Evolutionary conservation across 495 filamentous ascomycete genomes (phyloP).

Genomic region (Eremomyces bilateralis): DNA sequence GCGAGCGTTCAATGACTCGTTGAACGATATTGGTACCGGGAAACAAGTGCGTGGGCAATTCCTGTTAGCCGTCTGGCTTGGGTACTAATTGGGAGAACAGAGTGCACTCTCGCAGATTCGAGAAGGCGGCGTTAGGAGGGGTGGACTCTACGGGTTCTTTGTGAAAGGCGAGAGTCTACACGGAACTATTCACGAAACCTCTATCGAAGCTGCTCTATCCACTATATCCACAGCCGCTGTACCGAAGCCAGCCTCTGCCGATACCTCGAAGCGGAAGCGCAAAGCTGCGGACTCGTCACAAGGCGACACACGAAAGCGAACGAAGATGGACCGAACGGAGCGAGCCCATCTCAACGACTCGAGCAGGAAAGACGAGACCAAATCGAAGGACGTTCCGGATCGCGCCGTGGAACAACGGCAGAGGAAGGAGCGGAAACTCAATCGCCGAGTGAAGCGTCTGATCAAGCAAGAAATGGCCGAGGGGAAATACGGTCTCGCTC

Average conservation of each 20-base stretch:
- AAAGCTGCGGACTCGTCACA: background rate
- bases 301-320: no score
- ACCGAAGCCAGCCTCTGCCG: background rate
- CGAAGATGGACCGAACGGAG: no score
- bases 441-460: no score
- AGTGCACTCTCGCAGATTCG: constrained; percentile 1
- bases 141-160: constrained; percentile 62
- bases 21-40: constrained; percentile 19
- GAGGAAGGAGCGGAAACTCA: no score
- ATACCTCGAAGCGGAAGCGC: background rate
- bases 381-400: no score
- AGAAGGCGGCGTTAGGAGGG: constrained; percentile 13
- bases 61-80: background rate
- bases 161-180: constrained; percentile 48
- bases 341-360: no score
- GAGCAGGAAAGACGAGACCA: no score
- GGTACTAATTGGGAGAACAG: background rate
- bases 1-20: constrained; percentile 19
- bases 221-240: background rate
- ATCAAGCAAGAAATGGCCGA: no score
- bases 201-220: background rate
- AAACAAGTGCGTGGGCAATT: constrained; percentile 8
- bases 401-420: no score
- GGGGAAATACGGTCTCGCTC: no score
- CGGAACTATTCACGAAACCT: constrained; percentile 31